Base-by-base conservation (phyloP, 1,139 yeast species). In the Geotrichum europaeum region DNA sequence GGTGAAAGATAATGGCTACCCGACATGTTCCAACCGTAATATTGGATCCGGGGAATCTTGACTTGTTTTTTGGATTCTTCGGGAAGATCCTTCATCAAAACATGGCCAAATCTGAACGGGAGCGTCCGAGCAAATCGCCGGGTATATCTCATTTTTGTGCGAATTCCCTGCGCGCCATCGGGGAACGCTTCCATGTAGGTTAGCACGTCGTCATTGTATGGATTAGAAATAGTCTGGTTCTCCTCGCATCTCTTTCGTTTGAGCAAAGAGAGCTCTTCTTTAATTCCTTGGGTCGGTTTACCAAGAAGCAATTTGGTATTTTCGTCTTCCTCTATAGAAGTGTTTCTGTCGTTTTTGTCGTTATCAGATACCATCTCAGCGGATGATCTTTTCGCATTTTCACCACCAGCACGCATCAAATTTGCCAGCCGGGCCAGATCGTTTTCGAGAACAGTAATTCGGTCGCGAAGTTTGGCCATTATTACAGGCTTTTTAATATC, bases 21-120 rank as follows among this genome's bases (percentile, higher is more conserved):
- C 50, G 82, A 77, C 81, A 84, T 75, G 68, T 84, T 84, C 88
- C 88, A 85, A n/a, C 87, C 88, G 68, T 83, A 84, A 62, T 78
- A 81, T 68, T 85, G 89, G 20, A 78, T 73, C 61, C 89, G 71
- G 2, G 89, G 89, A 9, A 82, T 66, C 5, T 74, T 68, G 7
- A 84, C 79, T 50, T 75, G 70, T 43, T 71, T 67, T 59, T 75
- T 72, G 64, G 76, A 73, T 28, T 78, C 79, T 20, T 50, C 57
- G n/a, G 64, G 57, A 20, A 63, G 50, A 13, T 43, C 49, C 18
- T 51, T 56, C 49, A 58, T 43, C 36, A 63, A 49, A 4, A 55
- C 58, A 13, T 43, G 47, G 9, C 64, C 65, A 49, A 63, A 56
- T 25, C 52, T 40, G 32, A 53, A 55, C 0, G 63, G 60, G 10